Percentiles rank a stretch among this genome's conserved stretches.
Evolutionary conservation across 495 filamentous ascomycete genomes (phyloP).

Genomic region (Trichoderma reesei): DNA sequence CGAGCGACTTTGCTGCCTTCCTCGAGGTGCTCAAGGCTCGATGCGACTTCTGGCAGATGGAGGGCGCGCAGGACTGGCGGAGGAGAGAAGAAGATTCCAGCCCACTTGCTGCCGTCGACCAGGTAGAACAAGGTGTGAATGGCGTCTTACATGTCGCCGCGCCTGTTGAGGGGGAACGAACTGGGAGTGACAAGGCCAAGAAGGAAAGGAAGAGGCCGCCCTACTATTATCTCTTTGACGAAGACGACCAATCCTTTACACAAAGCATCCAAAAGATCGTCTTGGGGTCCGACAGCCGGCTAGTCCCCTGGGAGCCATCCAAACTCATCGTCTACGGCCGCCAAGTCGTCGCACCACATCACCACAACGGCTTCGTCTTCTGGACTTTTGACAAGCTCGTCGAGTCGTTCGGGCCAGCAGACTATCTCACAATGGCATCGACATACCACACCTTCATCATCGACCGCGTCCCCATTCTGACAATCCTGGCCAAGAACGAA

Average conservation of each 20-base stretch:
- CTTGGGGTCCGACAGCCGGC: not conserved
- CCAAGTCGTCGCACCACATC: conserved; percentile 39
- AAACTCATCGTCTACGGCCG: conserved; percentile 52
- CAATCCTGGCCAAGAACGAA: conserved; percentile 55
- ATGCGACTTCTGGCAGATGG: conserved; percentile 66
- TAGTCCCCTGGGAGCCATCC: conserved; percentile 35
- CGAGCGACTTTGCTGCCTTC: conserved; percentile 56
- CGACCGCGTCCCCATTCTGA: conserved; percentile 47
- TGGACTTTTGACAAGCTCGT: conserved; percentile 56
- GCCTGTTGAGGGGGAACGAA: not conserved
- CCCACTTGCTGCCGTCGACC: not conserved
- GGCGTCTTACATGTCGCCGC: not conserved
- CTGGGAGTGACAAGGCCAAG: not conserved
- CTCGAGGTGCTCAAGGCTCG: conserved; percentile 56
- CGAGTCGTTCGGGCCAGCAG: conserved; percentile 51
- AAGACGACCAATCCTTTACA: conserved; percentile 17
- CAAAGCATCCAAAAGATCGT: not conserved
- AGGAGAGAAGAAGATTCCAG: conserved; percentile 32
- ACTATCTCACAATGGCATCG: conserved; percentile 62
- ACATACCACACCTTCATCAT: conserved; percentile 61
- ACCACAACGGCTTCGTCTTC: conserved; percentile 35
- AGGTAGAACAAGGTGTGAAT: not conserved
- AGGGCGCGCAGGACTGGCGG: conserved; percentile 56
- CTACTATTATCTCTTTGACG: conserved; percentile 24
- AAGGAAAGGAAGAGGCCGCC: conserved; percentile 17